phyloP scores from a whole-genome alignment of 148 eudicot species.

The Dysphania ambrosioides region DNA sequence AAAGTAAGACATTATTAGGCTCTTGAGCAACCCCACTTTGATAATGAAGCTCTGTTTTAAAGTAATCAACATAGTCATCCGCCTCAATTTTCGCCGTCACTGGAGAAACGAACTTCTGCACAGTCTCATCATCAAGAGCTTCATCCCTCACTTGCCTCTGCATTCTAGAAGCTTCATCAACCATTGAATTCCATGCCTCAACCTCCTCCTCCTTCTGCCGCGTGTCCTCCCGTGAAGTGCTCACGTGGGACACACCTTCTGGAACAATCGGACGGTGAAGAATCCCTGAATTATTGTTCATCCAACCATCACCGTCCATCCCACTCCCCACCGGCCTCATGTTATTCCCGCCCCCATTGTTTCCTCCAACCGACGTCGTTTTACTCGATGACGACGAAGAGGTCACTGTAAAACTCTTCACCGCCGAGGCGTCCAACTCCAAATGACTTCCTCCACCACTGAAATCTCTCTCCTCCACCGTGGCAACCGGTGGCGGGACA shows the following conservation, averaged over 20 bases:
- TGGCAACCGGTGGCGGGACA: slow-evolving; percentile 14
- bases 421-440: slow-evolving; percentile 17
- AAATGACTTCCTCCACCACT: not conserved
- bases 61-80: slow-evolving; percentile 45
- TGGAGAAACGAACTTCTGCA: slow-evolving; percentile 69
- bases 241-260: slow-evolving; percentile 29
- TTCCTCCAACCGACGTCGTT: slow-evolving; percentile 53
- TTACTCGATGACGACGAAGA: slow-evolving; percentile 30
- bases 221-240: slow-evolving; percentile 29
- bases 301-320: slow-evolving; percentile 61
- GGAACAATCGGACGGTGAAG: slow-evolving; percentile 35
- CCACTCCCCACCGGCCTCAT: slow-evolving; percentile 47
- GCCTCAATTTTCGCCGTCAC: slow-evolving; percentile 48
- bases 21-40: slow-evolving; percentile 50
- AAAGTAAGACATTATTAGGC: slow-evolving; percentile 59
- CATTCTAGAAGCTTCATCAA: slow-evolving; percentile 69
- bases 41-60: slow-evolving; percentile 55
- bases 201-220: slow-evolving; percentile 48
- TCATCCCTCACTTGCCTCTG: slow-evolving; percentile 39
- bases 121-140: slow-evolving; percentile 49
- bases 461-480: slow-evolving; percentile 13
- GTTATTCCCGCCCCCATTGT: slow-evolving; percentile 64
- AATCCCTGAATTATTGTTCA: slow-evolving; percentile 27
- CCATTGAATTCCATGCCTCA: slow-evolving; percentile 49
- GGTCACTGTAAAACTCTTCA: slow-evolving; percentile 10